Evolutionary conservation across 768 basidiomycete species (phyloP), one percentile per base, ranked within the genome.

Genomic region (Pulveroboletus sp.): DNA sequence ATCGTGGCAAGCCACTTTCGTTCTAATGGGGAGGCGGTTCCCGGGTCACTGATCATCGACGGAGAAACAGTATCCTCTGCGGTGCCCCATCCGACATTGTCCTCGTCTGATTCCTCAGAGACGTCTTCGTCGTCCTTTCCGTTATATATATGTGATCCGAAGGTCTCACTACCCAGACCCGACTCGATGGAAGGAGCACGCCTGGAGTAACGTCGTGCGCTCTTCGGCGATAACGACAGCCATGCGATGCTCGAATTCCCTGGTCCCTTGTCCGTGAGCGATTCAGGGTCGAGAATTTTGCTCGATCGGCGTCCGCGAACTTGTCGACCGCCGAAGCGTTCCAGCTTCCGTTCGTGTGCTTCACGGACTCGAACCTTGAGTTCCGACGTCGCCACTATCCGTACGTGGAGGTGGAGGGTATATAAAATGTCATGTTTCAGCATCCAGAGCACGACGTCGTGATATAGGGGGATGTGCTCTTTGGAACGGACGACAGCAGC

Each of bases 391-490:
- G 89, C 93, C 30, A 92, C 79, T 35, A 98, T 76, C 26, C 93
- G 83, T 46, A 95, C 82, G 31, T 87, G 83, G 13, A 93, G 81
- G 62, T 94, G 93, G 23, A 93, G 76, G 16, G 89, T 87, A 45
- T 89, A 78, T 16, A 97, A 73, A 55, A 98, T 75, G 61, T 92
- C 92, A 34, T 83, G 82, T 62, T 88, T 88, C 31, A 97, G 76
- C 76, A 98, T 81, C 95, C 94, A 97, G 31, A 87, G 70, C 11
- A 98, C 81, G 26, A 94, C 88, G 23, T 91, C 82, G 55, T 86
- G 79, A 66, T 89, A 95, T 43, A 82, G 65, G 5, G 79, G 75
- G 24, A 92, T 79, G 11, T 77, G 71, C 32, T 86, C 84, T 59
- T 85, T 83, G 19, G 76, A 69, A 40, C 80, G 75, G 14, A 89